Evolutionary conservation across 164 flowering plant species (phyloP), one percentile per base, ranked within the genome.

Genomic region (Tetracentron sinense): DNA sequence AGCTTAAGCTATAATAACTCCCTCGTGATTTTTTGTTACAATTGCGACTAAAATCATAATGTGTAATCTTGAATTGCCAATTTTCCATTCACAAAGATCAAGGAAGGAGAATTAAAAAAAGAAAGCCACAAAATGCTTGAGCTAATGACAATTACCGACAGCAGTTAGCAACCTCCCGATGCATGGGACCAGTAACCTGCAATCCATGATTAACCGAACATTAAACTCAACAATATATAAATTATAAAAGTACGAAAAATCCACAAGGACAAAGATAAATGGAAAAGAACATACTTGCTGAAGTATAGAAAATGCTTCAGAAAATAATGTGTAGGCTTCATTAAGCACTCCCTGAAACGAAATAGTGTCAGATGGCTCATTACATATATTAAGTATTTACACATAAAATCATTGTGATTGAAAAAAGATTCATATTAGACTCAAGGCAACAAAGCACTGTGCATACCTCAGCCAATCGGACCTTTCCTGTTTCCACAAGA

Each of bases 171-270:
- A 92, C 97, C 67, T 94, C 99, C 15, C 97, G 86, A 81, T 94
- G 99, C 97, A 94, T 84, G 59, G 99, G 99, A 69, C 99, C 99
- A 63, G 97, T 94, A 64, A 92, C 97, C 97, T 92, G 81, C 58
- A 83, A 30, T 27, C 29, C 56, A 62, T 19, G 23, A 47, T 25
- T 15, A 22, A 23, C 12, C 54, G 35, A 31, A 47, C 42, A 44
- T 55, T 54, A 62, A 53, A 22, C n/a, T 12, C 52, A 42, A 42
- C n/a, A 56, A 52, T 46, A 1, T n/a, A n/a, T n/a, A n/a, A 70
- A 17, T 16, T 58, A 60, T 22, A 31, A 46, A 29, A 67, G 21
- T 21, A 8, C n/a, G 21, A 51, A 30, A 16, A 19, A 7, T 19
- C 27, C 1, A 19, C 30, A 21, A 47, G 44, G 44, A 12, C 11